Conservation (phyloP, 257 asterid species). For the Misopates orontium region DNA sequence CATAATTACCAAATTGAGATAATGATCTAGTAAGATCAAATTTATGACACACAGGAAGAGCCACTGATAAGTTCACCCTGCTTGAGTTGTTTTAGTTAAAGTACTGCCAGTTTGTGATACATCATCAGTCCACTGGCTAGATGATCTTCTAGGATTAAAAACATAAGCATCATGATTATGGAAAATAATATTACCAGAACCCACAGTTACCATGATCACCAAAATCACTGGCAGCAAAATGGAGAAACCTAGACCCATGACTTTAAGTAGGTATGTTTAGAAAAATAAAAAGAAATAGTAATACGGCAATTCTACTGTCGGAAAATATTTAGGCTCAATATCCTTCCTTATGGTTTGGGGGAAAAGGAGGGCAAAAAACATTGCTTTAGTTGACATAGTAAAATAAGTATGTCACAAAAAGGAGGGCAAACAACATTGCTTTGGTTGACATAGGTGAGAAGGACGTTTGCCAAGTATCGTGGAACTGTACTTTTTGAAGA, state of each 20-base stretch:
- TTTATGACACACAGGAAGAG: constrained; percentile 55
- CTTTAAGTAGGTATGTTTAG: constrained; percentile 1
- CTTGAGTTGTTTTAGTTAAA: constrained; percentile 72
- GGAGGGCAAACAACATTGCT: no score
- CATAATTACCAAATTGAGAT: constrained; percentile 24
- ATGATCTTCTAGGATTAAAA: constrained; percentile 54
- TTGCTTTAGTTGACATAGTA: constrained; percentile 8
- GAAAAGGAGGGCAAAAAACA: constrained; percentile 9
- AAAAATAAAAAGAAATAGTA: background rate
- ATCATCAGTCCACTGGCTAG: constrained; percentile 79
- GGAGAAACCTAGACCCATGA: constrained; percentile 13
- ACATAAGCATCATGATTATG: constrained; percentile 41
- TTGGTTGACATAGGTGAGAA: constrained; percentile 56
- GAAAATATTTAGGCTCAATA: background rate
- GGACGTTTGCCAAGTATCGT: constrained; percentile 54
- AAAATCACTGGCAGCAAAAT: constrained; percentile 6
- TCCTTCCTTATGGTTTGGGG: background rate
- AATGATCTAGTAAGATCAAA: constrained; percentile 7
- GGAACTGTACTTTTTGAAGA: constrained; percentile 86
- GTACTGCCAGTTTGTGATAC: constrained; percentile 76
- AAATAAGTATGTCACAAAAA: constrained; percentile 16
- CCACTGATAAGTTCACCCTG: constrained; percentile 74
- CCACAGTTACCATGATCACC: constrained; percentile 11
- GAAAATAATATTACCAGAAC: constrained; percentile 15
- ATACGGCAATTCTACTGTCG: constrained; percentile 1